Percentiles rank a stretch among this genome's conserved stretches.
These are phyloP conservation scores for Citrullus colocynthis DNA, from an alignment of 306 rosid genomes.

Conservation along the genomic window DNA sequence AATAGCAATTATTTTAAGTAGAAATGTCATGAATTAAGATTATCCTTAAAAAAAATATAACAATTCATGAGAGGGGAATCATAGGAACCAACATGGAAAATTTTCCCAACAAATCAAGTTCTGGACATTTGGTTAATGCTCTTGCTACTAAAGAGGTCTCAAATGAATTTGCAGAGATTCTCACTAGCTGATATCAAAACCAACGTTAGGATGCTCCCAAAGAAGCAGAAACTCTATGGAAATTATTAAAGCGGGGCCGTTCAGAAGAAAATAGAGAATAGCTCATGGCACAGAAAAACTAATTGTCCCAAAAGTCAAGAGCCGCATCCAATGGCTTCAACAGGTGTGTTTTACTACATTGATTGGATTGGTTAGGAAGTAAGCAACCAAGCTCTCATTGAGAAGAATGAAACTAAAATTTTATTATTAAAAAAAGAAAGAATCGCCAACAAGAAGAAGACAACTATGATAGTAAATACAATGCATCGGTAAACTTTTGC, in stretches of 20 bases:
- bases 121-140: constrained; percentile 45
- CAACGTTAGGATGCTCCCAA: constrained; percentile 64
- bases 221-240: constrained; percentile 66
- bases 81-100: background rate
- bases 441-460: background rate
- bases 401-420: too few species aligned
- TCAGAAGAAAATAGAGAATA: constrained; percentile 78
- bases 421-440: background rate
- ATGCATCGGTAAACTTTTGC: background rate
- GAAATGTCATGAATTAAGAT: background rate
- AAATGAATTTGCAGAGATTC: constrained; percentile 67
- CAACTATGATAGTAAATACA: background rate
- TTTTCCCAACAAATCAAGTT: constrained; percentile 28
- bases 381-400: too few species aligned
- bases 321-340: constrained; percentile 64
- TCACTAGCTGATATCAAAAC: constrained; percentile 65
- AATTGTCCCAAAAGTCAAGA: constrained; percentile 61
- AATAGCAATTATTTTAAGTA: background rate
- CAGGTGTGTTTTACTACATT: constrained; percentile 75
- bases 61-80: background rate
- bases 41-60: background rate
- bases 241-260: constrained; percentile 82
- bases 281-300: constrained; percentile 82
- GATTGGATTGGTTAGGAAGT: constrained; percentile 43
- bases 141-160: constrained; percentile 69